phyloP scores from a whole-genome alignment of 345 rosid species.

The Populus nigra region DNA sequence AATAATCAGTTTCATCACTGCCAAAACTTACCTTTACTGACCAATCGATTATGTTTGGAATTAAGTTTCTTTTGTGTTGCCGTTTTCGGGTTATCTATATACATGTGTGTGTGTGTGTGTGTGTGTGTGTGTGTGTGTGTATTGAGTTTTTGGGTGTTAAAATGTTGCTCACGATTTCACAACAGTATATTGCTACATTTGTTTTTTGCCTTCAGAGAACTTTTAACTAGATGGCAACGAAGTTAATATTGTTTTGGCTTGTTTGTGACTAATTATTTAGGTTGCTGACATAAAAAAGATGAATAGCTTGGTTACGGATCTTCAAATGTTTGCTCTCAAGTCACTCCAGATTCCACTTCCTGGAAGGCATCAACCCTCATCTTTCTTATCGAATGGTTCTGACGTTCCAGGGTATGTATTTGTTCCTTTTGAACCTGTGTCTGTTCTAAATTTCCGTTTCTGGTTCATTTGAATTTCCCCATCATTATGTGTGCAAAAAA shows the following conservation, averaged over 20 bases:
- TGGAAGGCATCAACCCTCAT: conserved; percentile 29
- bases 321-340: conserved; percentile 38
- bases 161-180: not conserved
- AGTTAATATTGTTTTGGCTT: not conserved
- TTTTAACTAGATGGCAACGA: not conserved
- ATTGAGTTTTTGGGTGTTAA: not conserved
- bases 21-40: not conserved
- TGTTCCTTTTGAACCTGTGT: not conserved
- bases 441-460: not conserved
- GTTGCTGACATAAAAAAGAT: conserved; percentile 30
- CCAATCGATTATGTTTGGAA: not conserved
- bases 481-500: not conserved
- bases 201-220: not conserved
- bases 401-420: conserved; percentile 16
- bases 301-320: conserved; percentile 32
- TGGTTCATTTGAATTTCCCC: not conserved
- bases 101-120: too few species aligned
- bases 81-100: not conserved
- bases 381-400: conserved; percentile 16
- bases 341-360: conserved; percentile 31
- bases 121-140: too few species aligned
- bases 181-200: not conserved
- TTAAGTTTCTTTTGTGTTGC: not conserved
- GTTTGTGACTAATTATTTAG: not conserved
- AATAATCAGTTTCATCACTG: not conserved